A percentile compares a stretch with the other conserved stretches of the same genome.
Evolutionary conservation across 1,284 basidiomycete species (phyloP).

Genomic region (Kalmanozyma brasiliensis): DNA sequence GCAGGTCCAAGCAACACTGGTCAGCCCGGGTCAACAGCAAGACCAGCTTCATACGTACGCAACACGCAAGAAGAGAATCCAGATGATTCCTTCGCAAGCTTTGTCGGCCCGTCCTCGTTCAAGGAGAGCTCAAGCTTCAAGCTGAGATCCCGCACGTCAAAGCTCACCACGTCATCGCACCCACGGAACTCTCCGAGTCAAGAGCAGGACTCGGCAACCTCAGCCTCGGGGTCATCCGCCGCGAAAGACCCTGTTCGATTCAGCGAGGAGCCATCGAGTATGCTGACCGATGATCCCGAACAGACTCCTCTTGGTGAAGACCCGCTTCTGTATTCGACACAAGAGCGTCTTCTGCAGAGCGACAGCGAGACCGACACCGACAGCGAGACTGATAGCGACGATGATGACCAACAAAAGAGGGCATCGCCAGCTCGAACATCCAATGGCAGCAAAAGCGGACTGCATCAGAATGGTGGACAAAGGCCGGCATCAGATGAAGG

Average conservation of each 20-base stretch:
- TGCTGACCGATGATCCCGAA: slow-evolving; percentile 47
- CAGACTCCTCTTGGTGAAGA: slow-evolving; percentile 55
- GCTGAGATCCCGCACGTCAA: slow-evolving; percentile 27
- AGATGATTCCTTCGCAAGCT: slow-evolving; percentile 37
- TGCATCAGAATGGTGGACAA: slow-evolving; percentile 5
- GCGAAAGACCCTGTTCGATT: slow-evolving; percentile 7
- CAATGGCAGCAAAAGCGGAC: background rate
- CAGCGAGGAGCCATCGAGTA: slow-evolving; percentile 51
- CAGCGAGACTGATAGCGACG: slow-evolving; percentile 33
- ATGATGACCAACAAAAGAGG: background rate
- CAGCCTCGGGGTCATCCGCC: too few species aligned
- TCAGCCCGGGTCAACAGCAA: background rate
- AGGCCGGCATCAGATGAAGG: background rate
- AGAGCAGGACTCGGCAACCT: too few species aligned
- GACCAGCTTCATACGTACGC: slow-evolving; percentile 8
- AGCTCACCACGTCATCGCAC: background rate
- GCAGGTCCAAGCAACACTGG: background rate
- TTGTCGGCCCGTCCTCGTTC: slow-evolving; percentile 23
- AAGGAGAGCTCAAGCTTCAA: slow-evolving; percentile 39
- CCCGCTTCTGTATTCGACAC: slow-evolving; percentile 49
- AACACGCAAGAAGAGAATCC: slow-evolving; percentile 13
- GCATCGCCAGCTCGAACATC: background rate
- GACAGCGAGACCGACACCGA: slow-evolving; percentile 38
- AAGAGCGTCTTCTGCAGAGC: slow-evolving; percentile 44
- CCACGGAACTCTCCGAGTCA: too few species aligned